Conservation (phyloP, 2,329 filamentous ascomycete species). For the Epicoccum nigrum region DNA sequence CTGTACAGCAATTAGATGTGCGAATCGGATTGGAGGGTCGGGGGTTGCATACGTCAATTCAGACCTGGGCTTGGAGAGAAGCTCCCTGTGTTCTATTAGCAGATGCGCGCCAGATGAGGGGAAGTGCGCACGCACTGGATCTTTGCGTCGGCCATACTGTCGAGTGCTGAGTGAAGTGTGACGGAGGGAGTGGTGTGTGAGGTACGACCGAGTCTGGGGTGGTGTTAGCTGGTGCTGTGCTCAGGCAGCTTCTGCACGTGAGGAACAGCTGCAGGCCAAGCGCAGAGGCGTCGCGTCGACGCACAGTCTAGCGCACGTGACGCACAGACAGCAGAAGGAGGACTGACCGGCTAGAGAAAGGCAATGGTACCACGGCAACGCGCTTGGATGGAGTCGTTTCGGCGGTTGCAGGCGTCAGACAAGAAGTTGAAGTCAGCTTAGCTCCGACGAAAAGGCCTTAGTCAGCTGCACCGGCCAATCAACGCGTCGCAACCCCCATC, state of each 20-base stretch:
- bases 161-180: slow-evolving; percentile 2
- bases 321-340: slow-evolving; percentile 29
- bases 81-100: slow-evolving; percentile 67
- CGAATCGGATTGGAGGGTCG: neutral
- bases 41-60: slow-evolving; percentile 76
- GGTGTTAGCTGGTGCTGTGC: slow-evolving; percentile 30
- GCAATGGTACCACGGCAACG: slow-evolving; percentile 38
- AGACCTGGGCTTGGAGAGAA: slow-evolving; percentile 84
- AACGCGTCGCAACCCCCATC: slow-evolving; percentile 25
- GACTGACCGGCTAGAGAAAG: slow-evolving; percentile 30
- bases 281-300: slow-evolving; percentile 17
- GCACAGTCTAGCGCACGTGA: slow-evolving; percentile 19
- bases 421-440: slow-evolving; percentile 33
- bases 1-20: slow-evolving; percentile 54
- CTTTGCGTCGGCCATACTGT: slow-evolving; percentile 49
- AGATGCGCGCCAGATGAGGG: neutral
- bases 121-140: slow-evolving; percentile 46
- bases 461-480: slow-evolving; percentile 28
- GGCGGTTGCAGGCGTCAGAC: slow-evolving; percentile 28
- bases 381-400: slow-evolving; percentile 32
- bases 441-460: slow-evolving; percentile 9
- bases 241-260: slow-evolving; percentile 27
- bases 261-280: slow-evolving; percentile 18
- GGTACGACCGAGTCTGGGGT: slow-evolving; percentile 5
- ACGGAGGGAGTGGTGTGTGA: slow-evolving; percentile 1